phyloP scores from a whole-genome alignment of 2,329 filamentous ascomycete genomes.

The Aureobasidium sp. region DNA sequence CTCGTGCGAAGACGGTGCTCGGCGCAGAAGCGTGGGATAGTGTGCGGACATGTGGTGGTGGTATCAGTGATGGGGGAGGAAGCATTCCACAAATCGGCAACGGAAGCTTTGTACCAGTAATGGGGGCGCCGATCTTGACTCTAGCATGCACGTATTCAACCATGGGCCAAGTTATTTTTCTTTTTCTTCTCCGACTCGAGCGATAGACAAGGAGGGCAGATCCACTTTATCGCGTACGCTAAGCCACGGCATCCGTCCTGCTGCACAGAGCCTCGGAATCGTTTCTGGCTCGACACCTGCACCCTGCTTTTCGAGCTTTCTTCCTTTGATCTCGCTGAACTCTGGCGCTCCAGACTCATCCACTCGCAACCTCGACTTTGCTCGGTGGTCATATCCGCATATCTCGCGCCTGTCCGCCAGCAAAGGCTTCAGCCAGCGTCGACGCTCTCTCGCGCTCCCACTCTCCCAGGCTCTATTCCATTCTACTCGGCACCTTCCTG shows the following conservation, averaged over 20 bases:
- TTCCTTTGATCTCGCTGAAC: neutral
- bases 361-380: neutral
- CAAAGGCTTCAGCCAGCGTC: neutral
- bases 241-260: conserved; percentile 4
- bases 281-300: neutral
- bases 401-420: neutral
- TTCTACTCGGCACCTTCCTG: neutral
- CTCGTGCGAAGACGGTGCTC: neutral
- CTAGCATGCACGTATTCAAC: neutral
- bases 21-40: conserved; percentile 16
- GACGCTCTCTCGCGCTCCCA: neutral
- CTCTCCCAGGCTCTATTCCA: no score
- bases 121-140: conserved; percentile 11
- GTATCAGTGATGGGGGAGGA: conserved; percentile 11
- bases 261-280: conserved; percentile 11
- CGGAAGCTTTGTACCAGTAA: neutral
- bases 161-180: conserved; percentile 9
- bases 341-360: neutral
- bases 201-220: neutral
- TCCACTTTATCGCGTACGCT: conserved; percentile 6
- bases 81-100: conserved; percentile 11
- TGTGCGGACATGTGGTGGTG: conserved; percentile 6
- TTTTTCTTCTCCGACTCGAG: conserved; percentile 3
- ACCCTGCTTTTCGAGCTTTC: conserved; percentile 14
- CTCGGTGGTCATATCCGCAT: neutral